Evolutionary conservation across 2,329 filamentous ascomycete species (phyloP).

Genomic region (Harringtonia lauricola): DNA sequence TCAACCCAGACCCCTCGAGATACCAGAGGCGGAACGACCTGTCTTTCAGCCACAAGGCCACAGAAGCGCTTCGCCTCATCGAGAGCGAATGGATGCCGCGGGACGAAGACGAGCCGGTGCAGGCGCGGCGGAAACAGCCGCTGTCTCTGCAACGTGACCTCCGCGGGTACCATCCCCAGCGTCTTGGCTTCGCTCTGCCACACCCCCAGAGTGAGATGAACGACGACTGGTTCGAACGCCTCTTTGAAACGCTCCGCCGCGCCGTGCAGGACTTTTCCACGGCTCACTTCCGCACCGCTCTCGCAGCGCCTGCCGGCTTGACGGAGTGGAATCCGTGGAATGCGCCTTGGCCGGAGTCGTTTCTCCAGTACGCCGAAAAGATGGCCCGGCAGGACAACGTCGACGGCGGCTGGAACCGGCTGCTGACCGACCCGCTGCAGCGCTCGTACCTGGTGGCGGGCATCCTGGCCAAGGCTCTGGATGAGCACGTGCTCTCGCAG

Average conservation of each 20-base stretch:
- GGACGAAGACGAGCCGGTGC: neutral
- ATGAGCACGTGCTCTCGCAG: constrained; percentile 25
- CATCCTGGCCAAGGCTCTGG: constrained; percentile 25
- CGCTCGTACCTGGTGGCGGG: constrained; percentile 24
- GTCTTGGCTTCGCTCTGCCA: constrained; percentile 10
- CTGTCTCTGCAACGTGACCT: constrained; percentile 6
- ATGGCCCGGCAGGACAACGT: constrained; percentile 24
- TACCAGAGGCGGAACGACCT: neutral
- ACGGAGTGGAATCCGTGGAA: neutral
- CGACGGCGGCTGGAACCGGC: constrained; percentile 21
- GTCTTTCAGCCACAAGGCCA: neutral
- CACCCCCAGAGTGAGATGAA: constrained; percentile 11
- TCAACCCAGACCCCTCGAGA: constrained; percentile 4
- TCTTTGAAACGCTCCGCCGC: constrained; percentile 18
- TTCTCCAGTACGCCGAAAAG: constrained; percentile 21
- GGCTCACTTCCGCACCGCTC: constrained; percentile 16
- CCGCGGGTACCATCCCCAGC: constrained; percentile 11
- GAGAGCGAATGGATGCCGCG: constrained; percentile 10
- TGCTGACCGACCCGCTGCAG: constrained; percentile 18
- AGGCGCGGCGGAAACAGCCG: neutral
- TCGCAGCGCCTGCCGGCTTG: neutral
- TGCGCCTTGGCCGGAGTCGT: constrained; percentile 16
- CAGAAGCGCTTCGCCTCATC: constrained; percentile 4
- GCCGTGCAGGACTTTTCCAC: constrained; percentile 14
- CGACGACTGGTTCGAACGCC: constrained; percentile 16